Evolutionary conservation across 202 grass and related monocot species (phyloP), one percentile per base, ranked within the genome.

Genomic region (Zoysia matrella): DNA sequence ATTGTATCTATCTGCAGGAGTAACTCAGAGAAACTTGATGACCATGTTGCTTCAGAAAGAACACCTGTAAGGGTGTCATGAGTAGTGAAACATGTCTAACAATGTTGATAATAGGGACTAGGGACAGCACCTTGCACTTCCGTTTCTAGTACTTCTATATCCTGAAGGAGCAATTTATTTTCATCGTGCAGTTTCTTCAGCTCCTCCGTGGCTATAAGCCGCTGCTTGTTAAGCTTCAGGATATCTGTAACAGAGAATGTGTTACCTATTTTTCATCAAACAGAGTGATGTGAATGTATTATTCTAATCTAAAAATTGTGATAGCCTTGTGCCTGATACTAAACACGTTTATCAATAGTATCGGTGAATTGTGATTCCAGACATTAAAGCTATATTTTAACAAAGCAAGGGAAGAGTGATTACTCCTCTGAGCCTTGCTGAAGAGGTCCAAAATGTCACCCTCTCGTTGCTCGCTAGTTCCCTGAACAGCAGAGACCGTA

Each of bases 1-100:
- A 90, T 80, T 77, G 85, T 72, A 80, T 93, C 91, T 69, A 88
- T 86, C 49, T 70, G 65, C 60, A 90, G 65, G 69, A 90, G 78
- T 60, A 88, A 80, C 69, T 86, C 88, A 53, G 36, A 76, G 50
- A 90, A 85, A 76, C 57, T 93, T 66, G 53, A 63, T 52, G 66
- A 49, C 60, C 72, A 48, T 73, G 74, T 2, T 55, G n/a, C 51
- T 53, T 49, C 44, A 39, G 36, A 13, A 65, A 61, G 15, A 65
- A 63, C 45, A 77, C 73, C 78, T 81, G 73, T 61, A 79, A 86
- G 50, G 11, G 18, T 53, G 2, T 7, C 52, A 67, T 52, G 60
- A 39, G 52, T 46, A 58, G 30, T 43, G 13, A 49, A 56, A 77
- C 55, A 56, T 48, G 18, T 63, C 9, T 45, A 45, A 50, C 43